Evolutionary conservation across 2,329 filamentous ascomycete genomes (phyloP), one percentile per base, ranked within the genome.

Genomic region (Alternaria brassicae): DNA sequence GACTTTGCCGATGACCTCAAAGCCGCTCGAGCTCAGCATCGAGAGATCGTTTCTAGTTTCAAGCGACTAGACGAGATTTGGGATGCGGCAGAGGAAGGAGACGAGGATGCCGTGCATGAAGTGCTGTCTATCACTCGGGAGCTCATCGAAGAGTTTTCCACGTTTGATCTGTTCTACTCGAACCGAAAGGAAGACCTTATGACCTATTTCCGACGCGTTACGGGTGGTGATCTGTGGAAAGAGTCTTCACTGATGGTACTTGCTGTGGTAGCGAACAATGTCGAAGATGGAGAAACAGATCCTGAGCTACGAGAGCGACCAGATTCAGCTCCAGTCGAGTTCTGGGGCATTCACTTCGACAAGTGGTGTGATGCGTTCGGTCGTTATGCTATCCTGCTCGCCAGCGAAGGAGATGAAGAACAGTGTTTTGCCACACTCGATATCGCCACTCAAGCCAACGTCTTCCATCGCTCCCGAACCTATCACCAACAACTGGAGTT

Each of bases 351-450:
- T 45, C 82, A 88, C 0, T 97, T 98, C 72, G 83, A 89, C 58
- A 85, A 88, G 45, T 99, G 95, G 95, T 85, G 97, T 3, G 91
- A 96, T 67, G 84, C 97, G 1, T 97, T 99, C 73, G 85, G 96
- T 34, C 91, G 95, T 71, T 96, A 96, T 73, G 91, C 93, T 3
- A 83, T 97, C 47, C 83, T 89, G 5, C 84, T 95, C 30, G 91
- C 93, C 7, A 85, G 87, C 40, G 81, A 84, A 19, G 88, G 88
- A 32, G 86, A 90, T 47, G 82, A 85, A 13, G 84, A 89, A 40
- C 89, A 92, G 62, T 89, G 92, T 50, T 97, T 97, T 75, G 87
- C 89, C 50, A 87, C 92, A 7, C 89, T 96, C 67, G 88, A 93
- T 61, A 88, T 90, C 6, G 92, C 91, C 1, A 85, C 89, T 48